Percentiles rank a stretch among this genome's conserved stretches.
Conservation (phyloP, 768 basidiomycete genomes). For the Postia placenta region DNA sequence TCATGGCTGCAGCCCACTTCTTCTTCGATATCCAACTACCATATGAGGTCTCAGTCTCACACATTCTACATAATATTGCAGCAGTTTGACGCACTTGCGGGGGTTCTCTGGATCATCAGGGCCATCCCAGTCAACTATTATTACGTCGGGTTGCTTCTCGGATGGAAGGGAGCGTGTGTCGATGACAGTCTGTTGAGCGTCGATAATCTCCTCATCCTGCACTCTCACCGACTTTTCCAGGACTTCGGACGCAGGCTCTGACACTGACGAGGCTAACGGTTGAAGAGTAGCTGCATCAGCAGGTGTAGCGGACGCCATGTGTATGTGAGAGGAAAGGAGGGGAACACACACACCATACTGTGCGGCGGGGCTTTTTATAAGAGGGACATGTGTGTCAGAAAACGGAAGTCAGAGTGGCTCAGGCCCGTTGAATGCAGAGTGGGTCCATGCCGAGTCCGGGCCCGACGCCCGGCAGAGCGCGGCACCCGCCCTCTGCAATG, state of each 20-base stretch:
- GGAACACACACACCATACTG: too few relatives aligned
- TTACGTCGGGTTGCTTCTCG: constrained; percentile 7
- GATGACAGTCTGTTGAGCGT: not conserved
- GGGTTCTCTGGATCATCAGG: constrained; percentile 31
- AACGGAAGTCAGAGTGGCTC: not conserved
- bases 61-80: not conserved
- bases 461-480: too few relatives aligned
- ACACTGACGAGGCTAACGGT: not conserved
- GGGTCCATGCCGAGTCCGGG: not conserved
- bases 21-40: constrained; percentile 47
- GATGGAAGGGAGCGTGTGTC: too few relatives aligned
- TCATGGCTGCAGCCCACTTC: constrained; percentile 45
- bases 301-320: not conserved
- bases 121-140: constrained; percentile 31
- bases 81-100: constrained; percentile 23
- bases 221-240: not conserved
- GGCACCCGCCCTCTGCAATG: too few relatives aligned
- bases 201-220: not conserved
- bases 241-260: not conserved
- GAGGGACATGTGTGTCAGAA: not conserved
- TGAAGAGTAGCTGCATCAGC: not conserved
- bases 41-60: not conserved
- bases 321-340: not conserved
- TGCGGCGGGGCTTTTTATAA: not conserved
- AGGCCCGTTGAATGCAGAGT: not conserved